These are phyloP conservation scores for Colletotrichum scovillei DNA, from an alignment of 2,329 filamentous ascomycete genomes.

Conservation along the genomic window DNA sequence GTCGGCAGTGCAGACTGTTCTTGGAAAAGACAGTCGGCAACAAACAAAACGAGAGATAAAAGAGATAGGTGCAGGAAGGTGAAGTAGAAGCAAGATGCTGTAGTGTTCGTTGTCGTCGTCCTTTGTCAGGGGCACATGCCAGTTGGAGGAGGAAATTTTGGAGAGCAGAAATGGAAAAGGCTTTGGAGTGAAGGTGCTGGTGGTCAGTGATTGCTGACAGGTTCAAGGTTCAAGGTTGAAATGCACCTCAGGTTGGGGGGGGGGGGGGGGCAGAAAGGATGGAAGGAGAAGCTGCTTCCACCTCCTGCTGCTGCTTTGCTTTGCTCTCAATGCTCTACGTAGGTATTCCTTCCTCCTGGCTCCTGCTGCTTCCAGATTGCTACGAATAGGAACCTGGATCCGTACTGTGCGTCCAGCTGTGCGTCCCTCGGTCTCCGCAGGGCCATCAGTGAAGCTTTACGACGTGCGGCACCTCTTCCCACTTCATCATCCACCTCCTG, in stretches of 20 bases:
- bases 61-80: slow-evolving; percentile 10
- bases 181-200: slow-evolving; percentile 5
- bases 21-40: slow-evolving; percentile 3
- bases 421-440: slow-evolving; percentile 29
- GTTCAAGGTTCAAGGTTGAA: slow-evolving; percentile 30
- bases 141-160: slow-evolving; percentile 35
- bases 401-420: not conserved
- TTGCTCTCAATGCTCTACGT: not conserved
- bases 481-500: not conserved
- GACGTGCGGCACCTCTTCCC: not conserved
- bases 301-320: not conserved
- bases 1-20: not conserved
- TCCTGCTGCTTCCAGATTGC: not conserved
- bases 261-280: not conserved
- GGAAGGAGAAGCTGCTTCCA: slow-evolving; percentile 12
- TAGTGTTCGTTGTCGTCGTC: slow-evolving; percentile 19
- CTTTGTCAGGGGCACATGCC: slow-evolving; percentile 34
- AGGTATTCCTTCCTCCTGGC: too few species aligned
- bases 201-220: slow-evolving; percentile 24
- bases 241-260: slow-evolving; percentile 12
- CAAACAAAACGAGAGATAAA: slow-evolving; percentile 20
- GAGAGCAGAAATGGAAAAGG: slow-evolving; percentile 13
- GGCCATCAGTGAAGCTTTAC: slow-evolving; percentile 23
- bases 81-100: slow-evolving; percentile 17
- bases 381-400: not conserved